phyloP scores from a whole-genome alignment of 2,329 filamentous ascomycete species.

The Exophiala bonariae region DNA sequence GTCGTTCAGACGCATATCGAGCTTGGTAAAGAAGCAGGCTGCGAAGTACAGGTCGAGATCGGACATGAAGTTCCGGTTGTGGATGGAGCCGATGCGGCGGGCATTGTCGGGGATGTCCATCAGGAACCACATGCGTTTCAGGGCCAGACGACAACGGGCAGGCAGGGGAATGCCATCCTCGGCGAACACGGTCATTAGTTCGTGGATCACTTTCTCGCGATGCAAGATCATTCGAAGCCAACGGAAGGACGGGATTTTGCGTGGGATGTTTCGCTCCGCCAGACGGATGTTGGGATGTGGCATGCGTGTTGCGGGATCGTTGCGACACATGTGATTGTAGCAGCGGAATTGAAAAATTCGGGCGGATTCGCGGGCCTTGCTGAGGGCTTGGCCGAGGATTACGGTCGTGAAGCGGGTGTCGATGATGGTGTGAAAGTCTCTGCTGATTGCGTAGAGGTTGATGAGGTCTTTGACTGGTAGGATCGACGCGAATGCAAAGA shows the following conservation, averaged over 20 bases:
- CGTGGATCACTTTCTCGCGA: constrained; percentile 56
- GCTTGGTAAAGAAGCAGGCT: constrained; percentile 68
- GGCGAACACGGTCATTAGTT: constrained; percentile 64
- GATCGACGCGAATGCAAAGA: constrained; percentile 55
- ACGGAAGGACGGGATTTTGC: constrained; percentile 60
- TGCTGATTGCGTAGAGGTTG: constrained; percentile 64
- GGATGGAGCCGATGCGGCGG: constrained; percentile 56
- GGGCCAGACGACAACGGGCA: constrained; percentile 42
- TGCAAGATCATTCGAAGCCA: constrained; percentile 69
- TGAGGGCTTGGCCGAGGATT: constrained; percentile 55
- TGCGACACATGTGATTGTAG: constrained; percentile 59
- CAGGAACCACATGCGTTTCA: constrained; percentile 71
- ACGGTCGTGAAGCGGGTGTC: constrained; percentile 61
- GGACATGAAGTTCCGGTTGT: constrained; percentile 55
- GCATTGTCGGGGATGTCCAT: constrained; percentile 64
- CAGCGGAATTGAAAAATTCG: constrained; percentile 61
- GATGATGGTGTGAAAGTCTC: constrained; percentile 61
- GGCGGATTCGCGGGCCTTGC: constrained; percentile 57
- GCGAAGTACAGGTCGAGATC: constrained; percentile 62
- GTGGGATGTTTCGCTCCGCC: constrained; percentile 38
- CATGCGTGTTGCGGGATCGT: constrained; percentile 56
- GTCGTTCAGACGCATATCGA: constrained; percentile 68
- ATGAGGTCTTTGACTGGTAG: constrained; percentile 60
- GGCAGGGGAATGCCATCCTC: constrained; percentile 60
- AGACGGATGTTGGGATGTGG: constrained; percentile 39